Evolutionary conservation across 2,329 filamentous ascomycete species (phyloP).

Genomic region (Eutypella sp.): DNA sequence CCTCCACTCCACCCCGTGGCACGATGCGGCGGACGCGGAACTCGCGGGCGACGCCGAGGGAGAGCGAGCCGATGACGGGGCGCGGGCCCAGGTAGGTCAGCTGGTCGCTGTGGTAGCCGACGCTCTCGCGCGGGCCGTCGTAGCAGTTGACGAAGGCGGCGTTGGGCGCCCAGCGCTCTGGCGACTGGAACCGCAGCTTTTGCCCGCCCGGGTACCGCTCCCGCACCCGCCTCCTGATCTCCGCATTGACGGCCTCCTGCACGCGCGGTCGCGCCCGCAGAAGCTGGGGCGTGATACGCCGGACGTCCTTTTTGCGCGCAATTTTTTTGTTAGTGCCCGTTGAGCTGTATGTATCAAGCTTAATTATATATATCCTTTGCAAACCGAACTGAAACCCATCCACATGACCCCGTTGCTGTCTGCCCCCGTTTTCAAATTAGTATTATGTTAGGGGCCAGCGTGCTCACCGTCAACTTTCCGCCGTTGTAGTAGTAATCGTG

Average conservation of each 20-base stretch:
- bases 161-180: slow-evolving; percentile 73
- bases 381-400: no score
- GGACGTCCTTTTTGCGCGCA: slow-evolving; percentile 54
- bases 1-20: no score
- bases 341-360: no score
- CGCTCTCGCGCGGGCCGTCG: slow-evolving; percentile 70
- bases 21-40: slow-evolving; percentile 80
- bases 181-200: slow-evolving; percentile 75
- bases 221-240: slow-evolving; percentile 67
- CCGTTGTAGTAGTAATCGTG: slow-evolving; percentile 86
- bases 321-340: no score
- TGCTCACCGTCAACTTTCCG: slow-evolving; percentile 57
- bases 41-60: slow-evolving; percentile 85
- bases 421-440: no score
- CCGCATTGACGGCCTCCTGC: slow-evolving; percentile 68
- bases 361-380: no score
- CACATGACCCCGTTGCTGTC: no score
- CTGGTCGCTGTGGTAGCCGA: slow-evolving; percentile 91
- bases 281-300: slow-evolving; percentile 71
- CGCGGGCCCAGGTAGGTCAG: slow-evolving; percentile 88
- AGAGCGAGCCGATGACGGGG: slow-evolving; percentile 83
- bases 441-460: no score
- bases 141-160: slow-evolving; percentile 96
- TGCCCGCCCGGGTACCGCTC: slow-evolving; percentile 61
- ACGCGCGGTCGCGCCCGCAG: slow-evolving; percentile 64